phyloP scores from a whole-genome alignment of 176 grass and related monocot species.

The Alloteropsis semialata region DNA sequence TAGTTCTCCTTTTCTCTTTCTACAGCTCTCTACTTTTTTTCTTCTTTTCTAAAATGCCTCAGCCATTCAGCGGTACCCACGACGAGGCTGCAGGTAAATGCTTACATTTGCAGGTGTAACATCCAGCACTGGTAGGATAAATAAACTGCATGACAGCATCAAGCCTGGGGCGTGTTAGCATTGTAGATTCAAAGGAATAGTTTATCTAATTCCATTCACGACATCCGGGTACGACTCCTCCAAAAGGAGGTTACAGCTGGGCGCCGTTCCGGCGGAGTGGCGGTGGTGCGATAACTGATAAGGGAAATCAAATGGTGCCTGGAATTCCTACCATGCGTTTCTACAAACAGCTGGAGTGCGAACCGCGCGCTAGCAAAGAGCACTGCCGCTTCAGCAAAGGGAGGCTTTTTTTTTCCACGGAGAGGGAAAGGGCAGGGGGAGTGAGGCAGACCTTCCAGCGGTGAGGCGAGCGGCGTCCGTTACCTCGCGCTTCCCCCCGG shows the following conservation, averaged over 20 bases:
- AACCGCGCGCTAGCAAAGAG: too few relatives aligned
- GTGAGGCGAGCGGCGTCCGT: not conserved
- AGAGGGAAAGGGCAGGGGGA: not conserved
- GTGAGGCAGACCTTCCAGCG: not conserved
- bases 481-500: not conserved
- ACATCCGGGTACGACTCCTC: too few relatives aligned
- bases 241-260: too few relatives aligned
- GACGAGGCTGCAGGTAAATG: not conserved
- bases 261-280: too few relatives aligned
- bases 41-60: not conserved
- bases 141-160: not conserved
- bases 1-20: not conserved
- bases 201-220: not conserved
- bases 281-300: not conserved
- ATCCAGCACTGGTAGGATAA: conserved; percentile 19
- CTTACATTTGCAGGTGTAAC: not conserved
- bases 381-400: not conserved
- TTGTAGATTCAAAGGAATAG: not conserved
- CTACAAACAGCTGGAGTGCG: conserved; percentile 25
- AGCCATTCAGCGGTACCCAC: not conserved
- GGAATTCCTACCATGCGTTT: conserved; percentile 8
- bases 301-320: not conserved
- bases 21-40: not conserved
- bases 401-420: not conserved
- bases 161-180: not conserved